Percentiles rank a stretch among this genome's conserved stretches.
Conservation (phyloP, 225 moss, liverwort and hornwort species). For the Antitrichia curtipendula region DNA sequence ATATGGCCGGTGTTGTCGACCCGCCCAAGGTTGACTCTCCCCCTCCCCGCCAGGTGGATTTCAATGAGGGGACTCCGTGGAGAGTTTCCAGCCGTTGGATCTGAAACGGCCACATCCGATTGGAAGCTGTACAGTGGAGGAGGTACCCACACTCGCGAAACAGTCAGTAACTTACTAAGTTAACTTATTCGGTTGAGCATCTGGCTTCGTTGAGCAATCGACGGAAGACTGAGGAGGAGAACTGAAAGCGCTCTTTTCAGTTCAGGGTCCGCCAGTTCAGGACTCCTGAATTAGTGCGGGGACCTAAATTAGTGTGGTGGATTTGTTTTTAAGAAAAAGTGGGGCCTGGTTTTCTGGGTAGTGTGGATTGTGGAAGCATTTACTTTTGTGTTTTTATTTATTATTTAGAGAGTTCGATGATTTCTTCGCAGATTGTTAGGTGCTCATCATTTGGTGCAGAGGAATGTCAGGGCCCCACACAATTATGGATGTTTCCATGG, state of each 20-base stretch:
- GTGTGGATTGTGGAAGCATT: background rate
- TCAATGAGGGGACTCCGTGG: background rate
- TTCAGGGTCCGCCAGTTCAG: too few relatives aligned
- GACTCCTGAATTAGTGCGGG: background rate
- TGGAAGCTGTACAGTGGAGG: rapidly evolving
- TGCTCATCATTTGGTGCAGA: constrained; percentile 9
- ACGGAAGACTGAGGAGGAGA: background rate
- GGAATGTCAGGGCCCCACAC: background rate
- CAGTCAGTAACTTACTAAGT: background rate
- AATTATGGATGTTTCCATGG: background rate
- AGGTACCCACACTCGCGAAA: background rate
- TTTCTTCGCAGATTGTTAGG: background rate
- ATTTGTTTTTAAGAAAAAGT: too few relatives aligned
- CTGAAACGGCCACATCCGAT: background rate
- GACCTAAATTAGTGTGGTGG: background rate
- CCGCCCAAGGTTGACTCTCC: background rate
- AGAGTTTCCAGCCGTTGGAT: background rate
- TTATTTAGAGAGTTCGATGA: background rate
- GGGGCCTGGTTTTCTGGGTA: background rate
- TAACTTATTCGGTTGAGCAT: background rate
- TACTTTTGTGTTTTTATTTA: background rate
- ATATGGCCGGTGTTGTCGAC: constrained; percentile 19
- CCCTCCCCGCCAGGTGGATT: too few relatives aligned
- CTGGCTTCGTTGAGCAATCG: background rate
- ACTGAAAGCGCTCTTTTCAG: background rate